These are phyloP conservation scores for Phytophthora megakarya DNA, from an alignment of 352 stramenopile genomes.

Conservation along the genomic window DNA sequence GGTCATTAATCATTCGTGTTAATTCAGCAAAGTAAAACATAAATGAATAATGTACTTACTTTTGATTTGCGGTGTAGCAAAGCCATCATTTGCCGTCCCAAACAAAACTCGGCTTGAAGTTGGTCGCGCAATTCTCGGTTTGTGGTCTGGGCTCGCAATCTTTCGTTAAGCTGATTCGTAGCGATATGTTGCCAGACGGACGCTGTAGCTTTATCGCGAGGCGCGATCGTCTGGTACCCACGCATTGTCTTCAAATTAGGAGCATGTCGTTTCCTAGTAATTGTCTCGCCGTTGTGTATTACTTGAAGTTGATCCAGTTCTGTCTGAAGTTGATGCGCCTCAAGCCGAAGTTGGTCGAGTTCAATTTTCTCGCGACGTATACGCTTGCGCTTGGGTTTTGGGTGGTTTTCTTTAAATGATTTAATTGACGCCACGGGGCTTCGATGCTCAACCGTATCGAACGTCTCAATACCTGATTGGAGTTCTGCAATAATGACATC, in stretches of 20 bases:
- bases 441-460: background rate
- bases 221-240: slow-evolving; percentile 4
- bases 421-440: background rate
- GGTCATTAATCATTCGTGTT: too few relatives aligned
- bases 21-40: background rate
- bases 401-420: background rate
- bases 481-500: too few relatives aligned
- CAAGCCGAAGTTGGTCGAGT: slow-evolving; percentile 31
- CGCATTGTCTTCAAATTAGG: background rate
- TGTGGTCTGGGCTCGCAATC: slow-evolving; percentile 3
- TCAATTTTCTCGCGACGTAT: slow-evolving; percentile 28
- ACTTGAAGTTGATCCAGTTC: slow-evolving; percentile 18
- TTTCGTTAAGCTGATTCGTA: slow-evolving; percentile 19
- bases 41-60: background rate
- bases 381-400: slow-evolving; percentile 16
- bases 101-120: slow-evolving; percentile 9
- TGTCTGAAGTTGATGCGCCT: slow-evolving; percentile 31
- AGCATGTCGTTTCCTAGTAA: too few relatives aligned
- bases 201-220: background rate
- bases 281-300: background rate
- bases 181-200: slow-evolving; percentile 23
- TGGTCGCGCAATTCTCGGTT: slow-evolving; percentile 30
- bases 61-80: slow-evolving; percentile 21
- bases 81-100: slow-evolving; percentile 4
- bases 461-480: too few relatives aligned